Evolutionary conservation across 139 green algal genomes (phyloP), one percentile per base, ranked within the genome.

Genomic region (Coccomyxa sp.): DNA sequence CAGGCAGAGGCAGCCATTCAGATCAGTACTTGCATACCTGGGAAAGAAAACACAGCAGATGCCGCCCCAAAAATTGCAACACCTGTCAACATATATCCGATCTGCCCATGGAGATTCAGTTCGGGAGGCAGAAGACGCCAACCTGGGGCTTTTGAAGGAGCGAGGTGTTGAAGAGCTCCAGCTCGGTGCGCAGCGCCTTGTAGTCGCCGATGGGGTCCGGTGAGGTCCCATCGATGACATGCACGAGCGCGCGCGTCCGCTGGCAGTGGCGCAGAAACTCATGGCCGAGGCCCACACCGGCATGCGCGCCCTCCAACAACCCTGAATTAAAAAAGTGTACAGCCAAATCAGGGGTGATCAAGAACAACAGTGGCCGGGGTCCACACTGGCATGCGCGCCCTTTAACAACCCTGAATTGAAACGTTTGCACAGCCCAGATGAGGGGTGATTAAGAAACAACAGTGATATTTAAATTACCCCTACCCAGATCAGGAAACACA

Each of bases 121-220:
- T 68, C 15, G 60, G 16, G 60, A 68, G 60, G 60, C 60, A 71
- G 18, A 71, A 51, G 3, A 51, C 38, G 38, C 38, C 38, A 9
- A 91, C 92, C 89, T 95, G 91, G 17, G 93, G 94, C 88, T 98
- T 98, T 58, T 91, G 86, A 15, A 90, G 89, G n/a, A 99, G 89
- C 13, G 82, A 86, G 0, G 95, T 93, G 87, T 91, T 96, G 92
- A 99, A 99, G 58, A 99, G 92, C 85, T 93, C 86, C 79, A 99
- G 91, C 91, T 99, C 97, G 38, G 91, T 94, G 92, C 30, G 92
- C 83, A 95, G 93, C 66, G 93, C 92, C 14, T 90, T 77, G 87
- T 91, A 98, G 91, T 99, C 97, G 17, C 93, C 94, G 30, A 98
- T 83, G 25, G 96, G 95, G 87, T 99, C 95, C 0, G 90, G 91